Percentiles rank a stretch among this genome's conserved stretches.
phyloP scores from a whole-genome alignment of 2,329 filamentous ascomycete genomes.

The Akanthomyces dipterigenus region DNA sequence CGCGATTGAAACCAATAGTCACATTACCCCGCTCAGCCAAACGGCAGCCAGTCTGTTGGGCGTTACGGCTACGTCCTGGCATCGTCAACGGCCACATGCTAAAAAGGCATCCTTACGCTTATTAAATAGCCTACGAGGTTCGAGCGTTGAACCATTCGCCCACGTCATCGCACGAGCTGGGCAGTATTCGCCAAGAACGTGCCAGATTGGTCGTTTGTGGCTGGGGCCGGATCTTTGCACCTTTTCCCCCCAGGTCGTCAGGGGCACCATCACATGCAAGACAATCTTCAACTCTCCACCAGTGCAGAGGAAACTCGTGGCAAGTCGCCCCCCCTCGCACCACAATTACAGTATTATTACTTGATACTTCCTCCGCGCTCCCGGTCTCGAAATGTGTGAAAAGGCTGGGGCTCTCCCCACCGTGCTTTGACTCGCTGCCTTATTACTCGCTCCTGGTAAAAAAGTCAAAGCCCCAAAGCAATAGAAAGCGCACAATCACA shows the following conservation, averaged over 20 bases:
- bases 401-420: neutral
- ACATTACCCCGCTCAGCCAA: neutral
- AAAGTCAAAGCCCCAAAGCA: neutral
- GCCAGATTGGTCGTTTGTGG: neutral
- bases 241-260: no score
- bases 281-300: no score
- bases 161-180: neutral
- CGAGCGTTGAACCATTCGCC: neutral
- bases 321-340: neutral
- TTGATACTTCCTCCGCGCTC: neutral
- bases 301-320: neutral
- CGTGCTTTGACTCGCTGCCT: neutral
- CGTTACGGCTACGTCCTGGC: neutral
- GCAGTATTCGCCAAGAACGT: neutral
- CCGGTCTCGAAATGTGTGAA: neutral
- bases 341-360: neutral
- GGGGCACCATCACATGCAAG: neutral
- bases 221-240: neutral
- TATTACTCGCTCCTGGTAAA: neutral
- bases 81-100: neutral
- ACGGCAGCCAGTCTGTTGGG: neutral
- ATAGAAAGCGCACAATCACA: constrained; percentile 3
- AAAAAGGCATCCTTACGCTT: neutral
- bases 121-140: neutral
- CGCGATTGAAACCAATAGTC: neutral